phyloP scores from a whole-genome alignment of 1,284 basidiomycete species.

The Phenoliferia sp. region DNA sequence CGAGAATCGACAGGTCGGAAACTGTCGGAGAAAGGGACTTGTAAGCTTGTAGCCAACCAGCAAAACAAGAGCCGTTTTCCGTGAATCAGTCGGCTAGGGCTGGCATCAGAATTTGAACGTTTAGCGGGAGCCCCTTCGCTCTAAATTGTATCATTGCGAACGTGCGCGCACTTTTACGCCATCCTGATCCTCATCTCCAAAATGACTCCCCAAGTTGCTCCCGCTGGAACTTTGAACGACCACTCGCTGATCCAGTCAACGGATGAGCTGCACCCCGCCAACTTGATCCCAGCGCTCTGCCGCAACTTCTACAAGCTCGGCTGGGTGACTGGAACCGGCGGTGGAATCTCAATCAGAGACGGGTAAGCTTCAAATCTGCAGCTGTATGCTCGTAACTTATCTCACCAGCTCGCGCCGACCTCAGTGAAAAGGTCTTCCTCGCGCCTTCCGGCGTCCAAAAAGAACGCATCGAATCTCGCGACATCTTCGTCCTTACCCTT shows the following conservation, averaged over 20 bases:
- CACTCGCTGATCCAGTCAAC: slow-evolving; percentile 22
- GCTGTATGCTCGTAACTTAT: neutral
- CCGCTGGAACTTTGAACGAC: too few species aligned
- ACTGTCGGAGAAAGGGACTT: neutral
- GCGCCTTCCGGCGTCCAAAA: slow-evolving; percentile 85
- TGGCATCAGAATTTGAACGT: too few species aligned
- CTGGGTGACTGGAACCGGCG: slow-evolving; percentile 58
- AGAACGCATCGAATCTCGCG: slow-evolving; percentile 68
- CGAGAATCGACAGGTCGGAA: neutral
- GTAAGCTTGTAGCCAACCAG: neutral
- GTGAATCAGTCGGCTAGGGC: too few species aligned
- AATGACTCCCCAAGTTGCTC: too few species aligned
- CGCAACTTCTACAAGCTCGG: slow-evolving; percentile 54
- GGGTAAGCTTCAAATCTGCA: slow-evolving; percentile 50
- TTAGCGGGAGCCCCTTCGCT: too few species aligned
- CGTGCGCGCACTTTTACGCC: too few species aligned
- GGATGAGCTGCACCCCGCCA: slow-evolving; percentile 58
- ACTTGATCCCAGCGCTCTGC: slow-evolving; percentile 62
- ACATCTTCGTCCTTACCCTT: slow-evolving; percentile 76
- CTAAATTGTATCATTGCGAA: too few species aligned
- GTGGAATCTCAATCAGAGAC: slow-evolving; percentile 62
- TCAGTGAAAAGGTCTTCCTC: slow-evolving; percentile 71
- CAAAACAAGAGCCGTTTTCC: neutral
- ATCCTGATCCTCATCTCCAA: too few species aligned
- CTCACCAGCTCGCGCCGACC: neutral